These are phyloP conservation scores for Rubus idaeus DNA, from an alignment of 306 rosid species.

Conservation along the genomic window DNA sequence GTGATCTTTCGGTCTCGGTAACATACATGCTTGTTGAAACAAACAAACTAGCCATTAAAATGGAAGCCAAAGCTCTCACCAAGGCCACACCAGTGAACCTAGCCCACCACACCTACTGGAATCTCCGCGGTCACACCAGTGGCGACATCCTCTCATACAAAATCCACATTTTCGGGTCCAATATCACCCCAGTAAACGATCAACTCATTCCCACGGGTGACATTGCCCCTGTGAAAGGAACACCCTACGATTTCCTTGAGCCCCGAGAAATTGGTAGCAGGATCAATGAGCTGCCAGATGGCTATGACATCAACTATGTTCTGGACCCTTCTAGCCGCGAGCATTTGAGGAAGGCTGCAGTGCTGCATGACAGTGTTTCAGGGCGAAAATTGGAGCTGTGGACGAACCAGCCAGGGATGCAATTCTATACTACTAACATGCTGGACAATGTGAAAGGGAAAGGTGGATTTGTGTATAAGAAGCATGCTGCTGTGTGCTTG, in stretches of 20 bases:
- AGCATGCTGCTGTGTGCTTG: slow-evolving; percentile 45
- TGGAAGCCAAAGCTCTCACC: slow-evolving; percentile 50
- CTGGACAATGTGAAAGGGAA: slow-evolving; percentile 47
- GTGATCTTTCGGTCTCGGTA: slow-evolving; percentile 49
- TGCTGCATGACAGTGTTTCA: slow-evolving; percentile 39
- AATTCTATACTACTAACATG: slow-evolving; percentile 50
- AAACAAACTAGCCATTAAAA: slow-evolving; percentile 44
- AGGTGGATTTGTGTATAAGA: slow-evolving; percentile 34
- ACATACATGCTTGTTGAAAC: slow-evolving; percentile 48
- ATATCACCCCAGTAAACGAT: slow-evolving; percentile 52
- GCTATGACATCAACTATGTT: slow-evolving; percentile 67
- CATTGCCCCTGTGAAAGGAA: slow-evolving; percentile 31
- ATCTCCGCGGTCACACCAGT: slow-evolving; percentile 58
- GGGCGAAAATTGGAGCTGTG: slow-evolving; percentile 72
- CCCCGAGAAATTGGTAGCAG: slow-evolving; percentile 41
- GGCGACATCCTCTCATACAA: slow-evolving; percentile 58
- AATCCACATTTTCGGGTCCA: slow-evolving; percentile 49
- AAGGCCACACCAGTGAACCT: slow-evolving; percentile 66
- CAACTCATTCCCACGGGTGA: slow-evolving; percentile 61
- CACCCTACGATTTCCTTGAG: slow-evolving; percentile 56
- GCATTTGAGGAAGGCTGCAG: slow-evolving; percentile 40
- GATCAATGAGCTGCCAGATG: slow-evolving; percentile 40
- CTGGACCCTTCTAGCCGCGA: slow-evolving; percentile 21
- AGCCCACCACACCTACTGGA: slow-evolving; percentile 77
- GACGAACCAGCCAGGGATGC: slow-evolving; percentile 58